Conservation (phyloP, 2,329 filamentous ascomycete species). For the Daldinia sp. region DNA sequence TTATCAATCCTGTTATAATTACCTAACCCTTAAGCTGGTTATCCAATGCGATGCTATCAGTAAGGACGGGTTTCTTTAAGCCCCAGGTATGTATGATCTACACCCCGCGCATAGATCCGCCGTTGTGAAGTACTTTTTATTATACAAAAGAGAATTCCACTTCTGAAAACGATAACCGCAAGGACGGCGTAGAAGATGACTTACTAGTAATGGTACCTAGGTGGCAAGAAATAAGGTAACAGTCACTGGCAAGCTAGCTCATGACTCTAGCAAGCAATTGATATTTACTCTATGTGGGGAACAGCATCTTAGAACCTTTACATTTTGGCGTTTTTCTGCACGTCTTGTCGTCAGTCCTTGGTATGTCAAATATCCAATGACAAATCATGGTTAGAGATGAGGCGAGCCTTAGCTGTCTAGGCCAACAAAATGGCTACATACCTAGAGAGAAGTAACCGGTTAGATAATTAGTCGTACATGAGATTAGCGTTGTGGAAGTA, state of each 20-base stretch:
- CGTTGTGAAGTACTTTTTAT: constrained; percentile 25
- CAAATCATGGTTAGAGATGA: constrained; percentile 1
- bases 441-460: constrained; percentile 8
- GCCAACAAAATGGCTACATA: constrained; percentile 13
- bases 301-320: constrained; percentile 7
- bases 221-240: constrained; percentile 7
- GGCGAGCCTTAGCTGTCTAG: constrained; percentile 12
- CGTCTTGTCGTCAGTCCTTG: constrained; percentile 15
- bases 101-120: constrained; percentile 19
- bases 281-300: constrained; percentile 5
- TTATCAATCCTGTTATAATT: not conserved
- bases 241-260: not conserved
- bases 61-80: not conserved
- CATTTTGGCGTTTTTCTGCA: constrained; percentile 26
- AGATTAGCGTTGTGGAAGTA: constrained; percentile 31
- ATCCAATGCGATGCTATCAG: not conserved
- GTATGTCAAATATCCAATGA: constrained; percentile 13
- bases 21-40: not conserved
- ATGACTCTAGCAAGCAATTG: constrained; percentile 4
- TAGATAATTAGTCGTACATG: constrained; percentile 6
- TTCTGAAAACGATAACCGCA: constrained; percentile 12
- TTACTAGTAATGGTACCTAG: not conserved
- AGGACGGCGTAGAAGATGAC: not conserved
- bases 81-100: constrained; percentile 8
- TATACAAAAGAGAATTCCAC: constrained; percentile 17